Conservation (phyloP, 345 rosid species). For the Populus simonii region DNA sequence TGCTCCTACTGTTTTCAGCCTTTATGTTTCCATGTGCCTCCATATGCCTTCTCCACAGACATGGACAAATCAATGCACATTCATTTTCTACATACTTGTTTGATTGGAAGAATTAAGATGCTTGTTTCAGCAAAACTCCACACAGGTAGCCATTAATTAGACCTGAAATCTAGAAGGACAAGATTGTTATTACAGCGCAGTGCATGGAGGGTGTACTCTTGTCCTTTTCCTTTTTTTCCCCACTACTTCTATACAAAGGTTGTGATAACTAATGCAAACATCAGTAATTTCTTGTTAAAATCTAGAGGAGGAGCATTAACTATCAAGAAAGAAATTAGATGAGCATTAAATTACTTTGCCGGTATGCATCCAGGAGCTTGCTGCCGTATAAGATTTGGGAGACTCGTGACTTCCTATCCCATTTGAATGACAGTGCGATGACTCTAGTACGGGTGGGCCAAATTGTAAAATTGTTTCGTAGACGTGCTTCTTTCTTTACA, state of each 20-base stretch:
- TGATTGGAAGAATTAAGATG: not conserved
- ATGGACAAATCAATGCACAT: constrained; percentile 11
- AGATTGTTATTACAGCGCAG: not conserved
- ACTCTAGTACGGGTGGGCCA: not conserved
- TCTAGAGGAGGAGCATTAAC: not conserved
- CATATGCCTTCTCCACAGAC: constrained; percentile 10
- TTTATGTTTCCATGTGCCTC: constrained; percentile 24
- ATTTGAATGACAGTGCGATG: not conserved
- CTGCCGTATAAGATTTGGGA: not conserved
- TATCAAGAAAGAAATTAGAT: not conserved
- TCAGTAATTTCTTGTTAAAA: not conserved
- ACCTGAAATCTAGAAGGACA: not conserved
- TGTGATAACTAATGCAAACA: not conserved
- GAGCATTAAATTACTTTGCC: not conserved
- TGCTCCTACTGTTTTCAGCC: constrained; percentile 2
- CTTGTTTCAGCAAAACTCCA: not conserved
- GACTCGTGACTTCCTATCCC: not conserved
- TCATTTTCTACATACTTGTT: constrained; percentile 10
- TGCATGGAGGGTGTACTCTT: not conserved
- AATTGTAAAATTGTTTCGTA: not conserved
- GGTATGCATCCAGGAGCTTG: not conserved
- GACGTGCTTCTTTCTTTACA: too few species aligned
- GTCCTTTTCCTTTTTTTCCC: not conserved
- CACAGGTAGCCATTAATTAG: not conserved
- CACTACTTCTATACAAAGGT: not conserved